These are phyloP conservation scores for Saccharomyces hybrid DNA, from an alignment of 1,139 yeast species.

Conservation along the genomic window DNA sequence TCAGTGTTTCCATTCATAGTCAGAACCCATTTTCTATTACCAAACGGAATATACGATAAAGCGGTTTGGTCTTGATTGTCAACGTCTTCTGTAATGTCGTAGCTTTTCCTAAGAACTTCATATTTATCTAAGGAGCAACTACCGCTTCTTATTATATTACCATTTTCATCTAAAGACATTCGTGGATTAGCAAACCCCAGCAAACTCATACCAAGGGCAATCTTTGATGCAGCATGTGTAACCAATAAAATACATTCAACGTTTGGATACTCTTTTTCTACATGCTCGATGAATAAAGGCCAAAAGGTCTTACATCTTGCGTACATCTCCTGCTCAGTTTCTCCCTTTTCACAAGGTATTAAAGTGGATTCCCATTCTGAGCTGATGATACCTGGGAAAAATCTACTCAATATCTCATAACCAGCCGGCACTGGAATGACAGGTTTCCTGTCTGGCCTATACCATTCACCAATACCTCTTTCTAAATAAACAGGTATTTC, in stretches of 20 bases:
- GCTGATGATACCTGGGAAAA: conserved; percentile 44
- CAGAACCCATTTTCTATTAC: conserved; percentile 42
- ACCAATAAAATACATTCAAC: conserved; percentile 51
- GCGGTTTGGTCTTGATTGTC: conserved; percentile 1
- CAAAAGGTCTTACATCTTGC: conserved; percentile 47
- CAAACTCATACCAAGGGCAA: conserved; percentile 66
- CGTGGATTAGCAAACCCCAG: conserved; percentile 42
- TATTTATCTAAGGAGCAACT: conserved; percentile 54
- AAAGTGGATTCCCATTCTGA: conserved; percentile 44
- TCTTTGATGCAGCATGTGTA: conserved; percentile 80
- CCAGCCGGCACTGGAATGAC: conserved; percentile 55
- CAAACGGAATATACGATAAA: conserved; percentile 12
- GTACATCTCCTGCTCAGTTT: conserved; percentile 55
- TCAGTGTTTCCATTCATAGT: conserved; percentile 60
- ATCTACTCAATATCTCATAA: conserved; percentile 39
- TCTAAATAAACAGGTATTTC: conserved; percentile 56
- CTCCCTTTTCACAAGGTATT: conserved; percentile 58
- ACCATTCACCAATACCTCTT: conserved; percentile 70
- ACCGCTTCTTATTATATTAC: conserved; percentile 44
- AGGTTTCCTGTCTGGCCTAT: conserved; percentile 43
- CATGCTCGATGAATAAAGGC: conserved; percentile 41
- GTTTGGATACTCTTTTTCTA: conserved; percentile 49
- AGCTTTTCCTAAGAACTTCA: conserved; percentile 37
- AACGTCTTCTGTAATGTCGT: conserved; percentile 28
- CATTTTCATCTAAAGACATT: conserved; percentile 44